A percentile compares a stretch with the other conserved stretches of the same genome.
Evolutionary conservation across 2,329 filamentous ascomycete species (phyloP).

Genomic region (Aulographum hederae): DNA sequence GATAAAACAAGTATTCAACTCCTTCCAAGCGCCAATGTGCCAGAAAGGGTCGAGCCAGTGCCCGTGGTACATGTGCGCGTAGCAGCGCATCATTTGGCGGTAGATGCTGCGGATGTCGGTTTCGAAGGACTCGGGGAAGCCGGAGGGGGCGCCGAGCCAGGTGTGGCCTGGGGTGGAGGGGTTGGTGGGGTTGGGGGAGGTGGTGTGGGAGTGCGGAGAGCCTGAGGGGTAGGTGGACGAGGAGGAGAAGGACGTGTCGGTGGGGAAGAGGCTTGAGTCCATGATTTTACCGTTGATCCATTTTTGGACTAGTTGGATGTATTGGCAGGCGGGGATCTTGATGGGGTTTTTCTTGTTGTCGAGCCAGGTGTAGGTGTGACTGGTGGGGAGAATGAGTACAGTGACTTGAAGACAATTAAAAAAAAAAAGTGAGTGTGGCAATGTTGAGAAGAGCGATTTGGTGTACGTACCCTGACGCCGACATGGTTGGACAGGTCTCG

Average conservation of each 20-base stretch:
- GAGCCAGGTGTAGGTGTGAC: slow-evolving; percentile 92
- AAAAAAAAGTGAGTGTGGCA: slow-evolving; percentile 9
- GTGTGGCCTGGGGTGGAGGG: slow-evolving; percentile 39
- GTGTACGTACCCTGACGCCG: slow-evolving; percentile 62
- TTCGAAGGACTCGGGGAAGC: slow-evolving; percentile 34
- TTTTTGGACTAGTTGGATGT: slow-evolving; percentile 88
- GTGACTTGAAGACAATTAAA: slow-evolving; percentile 3
- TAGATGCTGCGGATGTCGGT: slow-evolving; percentile 62
- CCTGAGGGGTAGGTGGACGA: slow-evolving; percentile 27
- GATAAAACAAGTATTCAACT: slow-evolving; percentile 35
- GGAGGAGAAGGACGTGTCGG: slow-evolving; percentile 54
- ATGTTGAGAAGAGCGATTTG: not conserved
- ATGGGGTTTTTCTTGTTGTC: slow-evolving; percentile 75
- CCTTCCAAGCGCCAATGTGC: slow-evolving; percentile 27
- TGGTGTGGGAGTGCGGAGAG: no score
- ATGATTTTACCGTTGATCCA: slow-evolving; percentile 96
- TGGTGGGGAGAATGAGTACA: slow-evolving; percentile 20
- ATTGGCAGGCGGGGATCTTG: slow-evolving; percentile 80
- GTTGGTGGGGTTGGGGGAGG: slow-evolving; percentile 24
- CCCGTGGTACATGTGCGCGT: slow-evolving; percentile 32
- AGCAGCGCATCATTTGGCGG: slow-evolving; percentile 36
- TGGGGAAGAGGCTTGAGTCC: slow-evolving; percentile 78
- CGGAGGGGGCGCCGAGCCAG: slow-evolving; percentile 83
- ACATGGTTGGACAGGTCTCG: slow-evolving; percentile 76
- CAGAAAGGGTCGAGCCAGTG: slow-evolving; percentile 33